Conservation (phyloP, 495 filamentous ascomycete genomes). For the Aspergillus haitiensis region DNA sequence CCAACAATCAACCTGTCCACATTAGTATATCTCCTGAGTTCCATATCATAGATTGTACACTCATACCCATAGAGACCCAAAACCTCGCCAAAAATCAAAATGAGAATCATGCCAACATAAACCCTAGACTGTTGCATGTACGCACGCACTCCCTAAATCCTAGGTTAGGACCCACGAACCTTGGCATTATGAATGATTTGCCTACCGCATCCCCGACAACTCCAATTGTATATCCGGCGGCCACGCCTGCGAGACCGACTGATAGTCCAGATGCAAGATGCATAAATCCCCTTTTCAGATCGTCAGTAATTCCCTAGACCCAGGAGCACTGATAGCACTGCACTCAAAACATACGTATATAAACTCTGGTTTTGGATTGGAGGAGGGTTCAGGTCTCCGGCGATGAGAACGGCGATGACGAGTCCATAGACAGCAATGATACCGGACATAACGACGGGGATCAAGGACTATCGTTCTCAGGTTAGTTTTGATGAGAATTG, state of each 20-base stretch:
- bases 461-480: constrained; percentile 65
- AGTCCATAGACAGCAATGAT: constrained; percentile 98
- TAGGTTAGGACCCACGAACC: constrained; percentile 26
- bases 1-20: constrained; percentile 55
- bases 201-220: constrained; percentile 85
- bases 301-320: constrained; percentile 19
- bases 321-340: not conserved
- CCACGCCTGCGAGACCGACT: constrained; percentile 86
- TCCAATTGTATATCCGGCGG: constrained; percentile 97
- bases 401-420: constrained; percentile 93
- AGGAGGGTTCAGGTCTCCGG: constrained; percentile 73
- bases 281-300: constrained; percentile 70
- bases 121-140: constrained; percentile 96
- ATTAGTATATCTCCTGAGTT: constrained; percentile 28
- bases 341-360: constrained; percentile 63
- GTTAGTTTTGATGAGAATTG: constrained; percentile 19
- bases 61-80: constrained; percentile 92
- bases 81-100: constrained; percentile 98
- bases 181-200: too few relatives aligned
- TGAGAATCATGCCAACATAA: constrained; percentile 98
- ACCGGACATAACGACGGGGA: constrained; percentile 98
- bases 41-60: not conserved
- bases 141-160: constrained; percentile 70
- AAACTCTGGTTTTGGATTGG: constrained; percentile 66
- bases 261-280: constrained; percentile 89